Evolutionary conservation across 228 moss, liverwort and hornwort genomes (phyloP).

Genomic region (Sphagnum magellanicum): DNA sequence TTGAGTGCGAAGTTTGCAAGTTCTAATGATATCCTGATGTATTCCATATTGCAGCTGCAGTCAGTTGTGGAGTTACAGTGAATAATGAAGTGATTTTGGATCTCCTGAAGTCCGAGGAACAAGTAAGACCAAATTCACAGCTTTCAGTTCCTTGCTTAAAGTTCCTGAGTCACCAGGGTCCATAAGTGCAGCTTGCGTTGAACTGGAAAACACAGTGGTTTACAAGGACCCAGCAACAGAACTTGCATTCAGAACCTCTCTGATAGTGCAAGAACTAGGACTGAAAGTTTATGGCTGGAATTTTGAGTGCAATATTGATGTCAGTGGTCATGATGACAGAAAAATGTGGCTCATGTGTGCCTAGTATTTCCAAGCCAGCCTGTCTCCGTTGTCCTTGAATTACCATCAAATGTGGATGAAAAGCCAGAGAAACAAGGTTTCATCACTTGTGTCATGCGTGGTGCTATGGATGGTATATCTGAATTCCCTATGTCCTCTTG

Average conservation of each 20-base stretch:
- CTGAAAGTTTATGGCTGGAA: no score
- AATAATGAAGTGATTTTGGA: conserved; percentile 69
- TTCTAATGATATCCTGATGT: background rate
- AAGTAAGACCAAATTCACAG: conserved; percentile 28
- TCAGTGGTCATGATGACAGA: conserved; percentile 19
- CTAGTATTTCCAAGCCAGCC: conserved; percentile 79
- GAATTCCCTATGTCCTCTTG: background rate
- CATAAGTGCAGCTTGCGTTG: no score
- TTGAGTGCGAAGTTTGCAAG: background rate
- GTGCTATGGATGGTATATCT: conserved; percentile 74
- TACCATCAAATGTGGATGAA: conserved; percentile 63
- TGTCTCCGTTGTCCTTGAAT: conserved; percentile 55
- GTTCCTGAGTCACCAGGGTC: no score
- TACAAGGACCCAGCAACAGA: no score
- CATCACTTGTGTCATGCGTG: conserved; percentile 74
- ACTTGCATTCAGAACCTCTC: no score
- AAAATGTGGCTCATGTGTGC: conserved; percentile 62
- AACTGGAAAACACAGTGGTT: no score
- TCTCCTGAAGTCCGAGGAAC: conserved; percentile 80
- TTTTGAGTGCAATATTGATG: background rate
- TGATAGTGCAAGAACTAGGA: no score
- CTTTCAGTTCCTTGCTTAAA: no score
- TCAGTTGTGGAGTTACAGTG: conserved; percentile 67
- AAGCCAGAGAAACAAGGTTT: conserved; percentile 70
- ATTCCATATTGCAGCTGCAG: conserved; percentile 46